phyloP scores from a whole-genome alignment of 225 moss, liverwort and hornwort genomes.

The Antitrichia curtipendula region DNA sequence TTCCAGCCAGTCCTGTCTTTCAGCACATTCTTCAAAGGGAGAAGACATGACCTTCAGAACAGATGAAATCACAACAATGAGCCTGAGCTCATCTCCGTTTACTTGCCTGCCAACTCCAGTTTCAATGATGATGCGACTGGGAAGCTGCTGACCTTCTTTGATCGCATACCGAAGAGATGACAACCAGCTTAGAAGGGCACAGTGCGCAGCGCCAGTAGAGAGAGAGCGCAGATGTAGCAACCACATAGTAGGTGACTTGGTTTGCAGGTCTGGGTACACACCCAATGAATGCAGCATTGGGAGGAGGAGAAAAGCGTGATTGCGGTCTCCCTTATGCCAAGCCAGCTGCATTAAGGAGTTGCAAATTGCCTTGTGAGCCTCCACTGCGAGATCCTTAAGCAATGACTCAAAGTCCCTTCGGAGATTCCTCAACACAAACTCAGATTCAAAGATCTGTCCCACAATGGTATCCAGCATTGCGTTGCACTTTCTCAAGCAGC shows the following conservation, averaged over 20 bases:
- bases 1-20: conserved; percentile 70
- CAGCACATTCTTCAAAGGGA: conserved; percentile 52
- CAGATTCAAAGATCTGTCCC: conserved; percentile 31
- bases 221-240: conserved; percentile 69
- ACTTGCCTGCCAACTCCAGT: conserved; percentile 70
- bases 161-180: conserved; percentile 28
- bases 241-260: conserved; percentile 52
- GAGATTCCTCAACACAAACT: conserved; percentile 2
- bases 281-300: conserved; percentile 34
- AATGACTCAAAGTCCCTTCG: conserved; percentile 16
- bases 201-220: conserved; percentile 68
- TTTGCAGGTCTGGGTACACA: conserved; percentile 63
- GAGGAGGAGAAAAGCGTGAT: conserved; percentile 37
- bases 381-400: conserved; percentile 28
- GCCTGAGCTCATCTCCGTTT: conserved; percentile 41
- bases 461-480: conserved; percentile 28
- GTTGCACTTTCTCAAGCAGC: conserved; percentile 38
- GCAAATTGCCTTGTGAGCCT: conserved; percentile 67
- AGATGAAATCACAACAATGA: conserved; percentile 49
- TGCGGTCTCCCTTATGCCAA: conserved; percentile 54
- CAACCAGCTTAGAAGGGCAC: conserved; percentile 63
- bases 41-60: conserved; percentile 52
- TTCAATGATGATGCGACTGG: conserved; percentile 52
- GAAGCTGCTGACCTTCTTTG: conserved; percentile 38
- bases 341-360: conserved; percentile 66